phyloP scores from a whole-genome alignment of 306 rosid species.

The Medicago truncatula region MtrunA17r5.0-ANR NC_053046.1:36389501-36390000 shows the following conservation, averaged over 20 bases:
- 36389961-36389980: conserved; percentile 36
- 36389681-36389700: conserved; percentile 35
- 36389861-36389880: conserved; percentile 8
- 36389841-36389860: conserved; percentile 25
- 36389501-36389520: conserved; percentile 21
- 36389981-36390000: conserved; percentile 42
- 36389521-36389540: background rate
- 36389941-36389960: conserved; percentile 29
- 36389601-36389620: conserved; percentile 19
- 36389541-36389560: conserved; percentile 2
- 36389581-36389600: background rate
- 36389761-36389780: conserved; percentile 51
- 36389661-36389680: background rate
- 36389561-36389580: conserved; percentile 21
- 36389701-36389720: conserved; percentile 49
- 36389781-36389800: conserved; percentile 46
- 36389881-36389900: conserved; percentile 4
- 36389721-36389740: conserved; percentile 49
- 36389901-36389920: background rate
- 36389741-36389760: conserved; percentile 60
- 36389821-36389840: conserved; percentile 15
- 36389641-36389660: conserved; percentile 14
- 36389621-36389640: conserved; percentile 12
- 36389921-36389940: conserved; percentile 9
- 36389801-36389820: conserved; percentile 24